Conservation (phyloP, 169 alveolate species). For the Eimeria mitis region DNA sequence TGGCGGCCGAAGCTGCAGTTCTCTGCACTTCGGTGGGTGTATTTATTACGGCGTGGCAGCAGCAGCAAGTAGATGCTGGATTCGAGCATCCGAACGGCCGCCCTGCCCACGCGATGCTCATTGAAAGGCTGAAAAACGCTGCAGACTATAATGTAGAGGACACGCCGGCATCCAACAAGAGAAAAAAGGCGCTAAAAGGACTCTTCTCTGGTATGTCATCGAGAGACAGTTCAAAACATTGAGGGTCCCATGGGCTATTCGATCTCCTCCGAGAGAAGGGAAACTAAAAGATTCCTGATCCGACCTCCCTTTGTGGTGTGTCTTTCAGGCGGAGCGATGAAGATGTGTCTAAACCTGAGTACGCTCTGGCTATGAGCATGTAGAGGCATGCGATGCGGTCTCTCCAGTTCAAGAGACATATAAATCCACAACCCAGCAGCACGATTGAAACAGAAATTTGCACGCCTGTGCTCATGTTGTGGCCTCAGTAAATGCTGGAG, state of each 20-base stretch:
- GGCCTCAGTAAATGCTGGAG: constrained; percentile 66
- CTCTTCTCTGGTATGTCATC: constrained; percentile 22
- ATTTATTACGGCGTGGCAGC: constrained; percentile 80
- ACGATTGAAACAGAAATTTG: background rate
- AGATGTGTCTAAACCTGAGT: constrained; percentile 45
- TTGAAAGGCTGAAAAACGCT: constrained; percentile 21
- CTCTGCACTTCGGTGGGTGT: constrained; percentile 77
- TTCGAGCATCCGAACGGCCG: constrained; percentile 70
- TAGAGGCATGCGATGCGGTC: background rate
- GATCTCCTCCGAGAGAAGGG: too few relatives aligned
- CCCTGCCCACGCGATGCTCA: constrained; percentile 50
- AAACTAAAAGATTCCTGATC: background rate
- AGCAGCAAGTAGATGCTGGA: constrained; percentile 80
- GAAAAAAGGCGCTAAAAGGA: background rate
- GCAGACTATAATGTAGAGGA: constrained; percentile 42
- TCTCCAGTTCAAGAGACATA: background rate
- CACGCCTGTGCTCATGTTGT: background rate
- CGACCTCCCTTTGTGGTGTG: background rate
- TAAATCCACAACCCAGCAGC: background rate
- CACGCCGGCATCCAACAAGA: background rate
- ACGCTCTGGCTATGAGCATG: background rate
- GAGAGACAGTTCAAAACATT: too few relatives aligned
- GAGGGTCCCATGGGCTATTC: too few relatives aligned
- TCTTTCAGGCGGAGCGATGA: constrained; percentile 41
- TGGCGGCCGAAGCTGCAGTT: constrained; percentile 71